Evolutionary conservation across 129 eudicot species (phyloP).

Genomic region (Saposhnikovia divaricata): DNA sequence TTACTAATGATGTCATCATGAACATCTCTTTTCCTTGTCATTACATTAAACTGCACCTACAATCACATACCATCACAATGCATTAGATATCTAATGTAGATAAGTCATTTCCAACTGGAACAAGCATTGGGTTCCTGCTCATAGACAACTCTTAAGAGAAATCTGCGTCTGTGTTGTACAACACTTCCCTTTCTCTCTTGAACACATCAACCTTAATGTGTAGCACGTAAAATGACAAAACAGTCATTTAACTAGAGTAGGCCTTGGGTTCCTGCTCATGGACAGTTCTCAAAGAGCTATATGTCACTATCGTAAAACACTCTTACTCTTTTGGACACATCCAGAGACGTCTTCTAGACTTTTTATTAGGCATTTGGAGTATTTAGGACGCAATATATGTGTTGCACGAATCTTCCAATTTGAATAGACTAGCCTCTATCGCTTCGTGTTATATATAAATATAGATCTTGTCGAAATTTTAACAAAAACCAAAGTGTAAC

Average conservation of each 20-base stretch:
- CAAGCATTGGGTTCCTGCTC: not conserved
- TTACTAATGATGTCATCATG: conserved; percentile 70
- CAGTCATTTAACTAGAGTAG: not conserved
- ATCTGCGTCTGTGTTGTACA: not conserved
- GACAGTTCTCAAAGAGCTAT: not conserved
- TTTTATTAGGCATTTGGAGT: too few species aligned
- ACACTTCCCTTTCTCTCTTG: not conserved
- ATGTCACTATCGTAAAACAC: too few species aligned
- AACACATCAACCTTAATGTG: too few species aligned
- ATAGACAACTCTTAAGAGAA: not conserved
- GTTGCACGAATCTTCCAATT: too few species aligned
- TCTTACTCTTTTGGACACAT: too few species aligned
- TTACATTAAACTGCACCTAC: conserved; percentile 43
- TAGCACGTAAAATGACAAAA: too few species aligned
- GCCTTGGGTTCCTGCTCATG: not conserved
- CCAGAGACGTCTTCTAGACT: too few species aligned
- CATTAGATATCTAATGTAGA: not conserved
- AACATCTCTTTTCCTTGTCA: conserved; percentile 85
- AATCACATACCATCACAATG: not conserved
- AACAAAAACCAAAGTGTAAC: too few species aligned
- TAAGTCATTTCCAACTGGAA: not conserved
- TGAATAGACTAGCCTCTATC: too few species aligned
- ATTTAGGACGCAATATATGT: too few species aligned
- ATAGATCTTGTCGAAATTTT: too few species aligned
- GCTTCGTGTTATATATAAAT: too few species aligned